These are phyloP conservation scores for Acephala macrosclerotiorum DNA, from an alignment of 2,329 filamentous ascomycete species.

Conservation along the genomic window DNA sequence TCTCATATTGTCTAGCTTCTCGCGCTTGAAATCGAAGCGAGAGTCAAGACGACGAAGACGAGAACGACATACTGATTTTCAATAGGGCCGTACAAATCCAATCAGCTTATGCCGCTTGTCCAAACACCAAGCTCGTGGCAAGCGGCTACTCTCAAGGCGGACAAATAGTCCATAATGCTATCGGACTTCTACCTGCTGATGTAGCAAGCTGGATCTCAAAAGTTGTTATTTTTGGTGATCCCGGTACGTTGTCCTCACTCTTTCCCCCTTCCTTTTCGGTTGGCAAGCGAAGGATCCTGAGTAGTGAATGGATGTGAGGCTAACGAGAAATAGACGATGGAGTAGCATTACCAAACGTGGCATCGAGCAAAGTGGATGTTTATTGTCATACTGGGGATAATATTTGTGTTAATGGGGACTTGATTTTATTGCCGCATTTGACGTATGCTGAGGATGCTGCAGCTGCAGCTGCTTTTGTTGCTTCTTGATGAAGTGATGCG, in stretches of 20 bases:
- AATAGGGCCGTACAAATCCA: constrained; percentile 43
- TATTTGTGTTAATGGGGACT: constrained; percentile 56
- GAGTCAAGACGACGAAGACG: no score
- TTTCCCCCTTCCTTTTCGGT: background rate
- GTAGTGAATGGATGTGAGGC: no score
- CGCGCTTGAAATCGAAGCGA: no score
- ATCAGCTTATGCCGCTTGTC: constrained; percentile 45
- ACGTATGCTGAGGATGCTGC: constrained; percentile 48
- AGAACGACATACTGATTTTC: no score
- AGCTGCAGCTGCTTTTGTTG: constrained; percentile 48
- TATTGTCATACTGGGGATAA: constrained; percentile 58
- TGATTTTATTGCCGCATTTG: constrained; percentile 50
- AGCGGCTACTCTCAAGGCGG: constrained; percentile 53
- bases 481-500: background rate
- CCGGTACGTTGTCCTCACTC: constrained; percentile 42
- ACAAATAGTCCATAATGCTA: constrained; percentile 52
- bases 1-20: no score
- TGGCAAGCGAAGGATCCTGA: background rate
- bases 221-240: constrained; percentile 53
- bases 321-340: constrained; percentile 30
- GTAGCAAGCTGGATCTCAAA: constrained; percentile 46
- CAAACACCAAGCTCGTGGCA: constrained; percentile 48
- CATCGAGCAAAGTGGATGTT: constrained; percentile 46
- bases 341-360: constrained; percentile 35
- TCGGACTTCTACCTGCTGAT: constrained; percentile 42